These are phyloP conservation scores for Brassica rapa DNA, from an alignment of 345 rosid species.

Conservation along the genomic window DNA sequence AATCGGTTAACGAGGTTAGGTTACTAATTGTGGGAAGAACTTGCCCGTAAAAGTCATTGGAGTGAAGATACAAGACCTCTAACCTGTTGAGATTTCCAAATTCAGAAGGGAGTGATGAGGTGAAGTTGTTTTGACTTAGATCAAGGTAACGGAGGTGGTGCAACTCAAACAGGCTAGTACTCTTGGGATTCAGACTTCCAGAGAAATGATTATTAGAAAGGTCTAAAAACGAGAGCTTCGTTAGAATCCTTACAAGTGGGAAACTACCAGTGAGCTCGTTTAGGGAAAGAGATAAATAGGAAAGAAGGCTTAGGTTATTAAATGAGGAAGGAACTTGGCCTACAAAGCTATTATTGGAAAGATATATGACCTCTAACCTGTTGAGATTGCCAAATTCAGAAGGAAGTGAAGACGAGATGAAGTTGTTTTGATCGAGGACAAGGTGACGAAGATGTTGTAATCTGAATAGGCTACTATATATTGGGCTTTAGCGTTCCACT, in stretches of 20 bases:
- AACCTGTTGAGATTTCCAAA: background rate
- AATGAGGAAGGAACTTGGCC: conserved; percentile 5
- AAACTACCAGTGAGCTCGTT: background rate
- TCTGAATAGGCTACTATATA: conserved; percentile 17
- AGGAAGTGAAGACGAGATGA: conserved; percentile 21
- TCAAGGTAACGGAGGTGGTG: background rate
- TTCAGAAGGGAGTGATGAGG: background rate
- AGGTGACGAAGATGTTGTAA: background rate
- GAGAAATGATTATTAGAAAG: background rate
- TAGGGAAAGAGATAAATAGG: background rate
- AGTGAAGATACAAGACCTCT: background rate
- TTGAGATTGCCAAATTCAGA: background rate
- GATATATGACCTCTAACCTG: conserved; percentile 10
- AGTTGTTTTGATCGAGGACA: background rate
- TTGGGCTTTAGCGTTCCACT: conserved; percentile 18
- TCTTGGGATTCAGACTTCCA: background rate
- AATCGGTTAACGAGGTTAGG: background rate
- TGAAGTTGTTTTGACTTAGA: background rate
- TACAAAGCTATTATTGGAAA: background rate
- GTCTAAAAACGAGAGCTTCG: background rate
- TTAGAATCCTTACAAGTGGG: background rate
- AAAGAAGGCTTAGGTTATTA: background rate
- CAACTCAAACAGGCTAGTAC: background rate
- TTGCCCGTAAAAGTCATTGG: background rate
- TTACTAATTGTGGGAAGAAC: conserved; percentile 3